Base-by-base conservation (phyloP, 768 basidiomycete species). In the Kwoniella shandongensis region DNA sequence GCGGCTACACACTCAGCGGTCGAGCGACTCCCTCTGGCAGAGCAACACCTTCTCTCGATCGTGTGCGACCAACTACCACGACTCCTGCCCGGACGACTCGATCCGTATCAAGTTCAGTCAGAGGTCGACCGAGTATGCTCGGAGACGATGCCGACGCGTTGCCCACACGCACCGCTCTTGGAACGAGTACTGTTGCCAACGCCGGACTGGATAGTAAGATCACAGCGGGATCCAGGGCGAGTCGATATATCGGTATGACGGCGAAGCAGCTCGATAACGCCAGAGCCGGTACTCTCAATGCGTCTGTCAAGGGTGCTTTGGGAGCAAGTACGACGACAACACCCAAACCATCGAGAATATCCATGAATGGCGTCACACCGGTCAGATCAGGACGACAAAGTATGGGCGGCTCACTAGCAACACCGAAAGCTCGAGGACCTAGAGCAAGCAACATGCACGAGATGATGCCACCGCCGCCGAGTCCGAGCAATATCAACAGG, bases 201-300 rank as follows among this genome's bases (percentile, higher is more conserved):
- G 52, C 72, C 2, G 62, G 53, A 10, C 47, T 67, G 8, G 60
- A 57, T 15, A 61, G 74, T 27, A 79, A 78, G 57, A 85, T 92
- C 56, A 89, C 90, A 2, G 85, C 85, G 5, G 90, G 90, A 2
- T 89, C 89, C 2, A 81, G 91, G 42, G 90, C 91, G 10, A 87
- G 88, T 40, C 88, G 86, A 74, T 92, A 91, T 72, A 80, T 87
- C 29, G 84, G 85, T 15, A 84, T 91, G 83, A 92, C 89, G 1
- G 90, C 90, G 0, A 84, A 86, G 70, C 88, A 91, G 65, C 81
- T 93, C 26, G 57, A 72, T 32, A 52, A 84, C 75, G 70, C 82
- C 80, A 22, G 63, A 42, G 50, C 51, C 5, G 70, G 67, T 6
- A 59, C 59, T 12, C 41, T 63, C 8, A 62, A 40, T 20, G 69